Conservation (phyloP, 805 yeast species). For the Metschnikowia gelsemii region DNA sequence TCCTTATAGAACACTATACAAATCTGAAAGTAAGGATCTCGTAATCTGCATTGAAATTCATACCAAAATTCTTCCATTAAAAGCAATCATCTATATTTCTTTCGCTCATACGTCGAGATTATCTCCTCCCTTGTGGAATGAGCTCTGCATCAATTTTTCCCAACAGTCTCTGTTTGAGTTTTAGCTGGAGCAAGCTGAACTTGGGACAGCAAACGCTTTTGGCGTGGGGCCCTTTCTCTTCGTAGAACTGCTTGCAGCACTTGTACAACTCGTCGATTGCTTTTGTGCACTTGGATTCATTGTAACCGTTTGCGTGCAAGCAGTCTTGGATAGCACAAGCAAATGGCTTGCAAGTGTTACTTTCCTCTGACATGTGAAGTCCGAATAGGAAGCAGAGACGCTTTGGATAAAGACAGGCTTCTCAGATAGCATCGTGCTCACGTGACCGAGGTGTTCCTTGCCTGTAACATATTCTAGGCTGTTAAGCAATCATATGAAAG, state of each 20-base stretch:
- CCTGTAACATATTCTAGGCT: not conserved
- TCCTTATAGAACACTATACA: too few species aligned
- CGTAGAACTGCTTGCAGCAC: conserved; percentile 72
- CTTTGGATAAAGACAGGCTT: not conserved
- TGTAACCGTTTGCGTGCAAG: conserved; percentile 55
- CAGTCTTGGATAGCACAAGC: conserved; percentile 89
- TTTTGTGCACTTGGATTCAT: conserved; percentile 72
- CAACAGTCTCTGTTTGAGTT: conserved; percentile 60
- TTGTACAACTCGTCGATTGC: conserved; percentile 67
- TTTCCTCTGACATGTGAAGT: conserved; percentile 6
- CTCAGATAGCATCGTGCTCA: not conserved
- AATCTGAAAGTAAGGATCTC: too few species aligned
- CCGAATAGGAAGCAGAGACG: not conserved
- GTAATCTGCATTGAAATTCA: too few species aligned
- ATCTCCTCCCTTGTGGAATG: conserved; percentile 19
- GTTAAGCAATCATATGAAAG: too few species aligned
- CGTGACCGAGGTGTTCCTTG: not conserved
- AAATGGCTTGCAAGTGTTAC: conserved; percentile 64
- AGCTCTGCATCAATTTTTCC: conserved; percentile 61
- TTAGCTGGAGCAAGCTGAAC: conserved; percentile 58
- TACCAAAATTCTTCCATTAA: too few species aligned
- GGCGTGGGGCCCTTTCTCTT: conserved; percentile 55
- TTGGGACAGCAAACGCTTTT: conserved; percentile 78
- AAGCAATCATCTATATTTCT: too few species aligned
- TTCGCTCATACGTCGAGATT: too few species aligned